phyloP scores from a whole-genome alignment of 208 protist genomes.

The Crithidia fasciculata region DNA sequence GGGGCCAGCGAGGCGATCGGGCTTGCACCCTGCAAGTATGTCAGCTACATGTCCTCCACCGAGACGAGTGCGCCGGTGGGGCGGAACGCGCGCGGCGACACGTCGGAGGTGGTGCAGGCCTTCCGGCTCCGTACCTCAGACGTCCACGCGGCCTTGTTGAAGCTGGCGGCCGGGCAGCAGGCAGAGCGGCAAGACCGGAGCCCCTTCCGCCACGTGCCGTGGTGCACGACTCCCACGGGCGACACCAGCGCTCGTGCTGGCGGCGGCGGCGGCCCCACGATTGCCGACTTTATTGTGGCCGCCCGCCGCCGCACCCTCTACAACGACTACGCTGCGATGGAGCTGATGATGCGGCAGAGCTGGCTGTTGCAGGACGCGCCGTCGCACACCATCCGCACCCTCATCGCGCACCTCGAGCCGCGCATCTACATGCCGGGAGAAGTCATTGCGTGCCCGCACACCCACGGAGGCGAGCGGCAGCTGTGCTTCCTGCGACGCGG shows the following conservation, averaged over 20 bases:
- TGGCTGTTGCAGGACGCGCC: conserved; percentile 90
- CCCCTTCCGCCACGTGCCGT: conserved; percentile 20
- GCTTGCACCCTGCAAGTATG: conserved; percentile 64
- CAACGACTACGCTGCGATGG: conserved; percentile 74
- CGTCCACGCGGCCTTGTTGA: conserved; percentile 67
- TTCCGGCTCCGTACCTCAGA: conserved; percentile 72
- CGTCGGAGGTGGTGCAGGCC: conserved; percentile 48
- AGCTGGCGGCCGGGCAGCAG: conserved; percentile 36
- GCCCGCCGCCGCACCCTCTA: conserved; percentile 60
- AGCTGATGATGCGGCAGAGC: conserved; percentile 86
- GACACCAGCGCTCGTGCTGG: conserved; percentile 21
- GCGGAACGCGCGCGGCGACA: conserved; percentile 10
- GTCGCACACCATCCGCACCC: conserved; percentile 62
- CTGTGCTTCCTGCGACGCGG: conserved; percentile 85
- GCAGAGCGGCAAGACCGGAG: conserved; percentile 12
- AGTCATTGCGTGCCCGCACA: conserved; percentile 79
- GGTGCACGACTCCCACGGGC: conserved; percentile 26
- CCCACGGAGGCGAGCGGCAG: conserved; percentile 43
- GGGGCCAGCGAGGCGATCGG: conserved; percentile 76
- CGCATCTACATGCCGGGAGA: conserved; percentile 79
- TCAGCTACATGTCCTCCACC: conserved; percentile 55
- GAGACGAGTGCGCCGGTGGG: conserved; percentile 9
- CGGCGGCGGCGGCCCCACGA: conserved; percentile 19
- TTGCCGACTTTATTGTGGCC: conserved; percentile 57
- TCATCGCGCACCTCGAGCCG: conserved; percentile 73